Percentiles rank a stretch among this genome's conserved stretches.
These are phyloP conservation scores for Paragyromitra xinjiangensis DNA, from an alignment of 495 filamentous ascomycete species.

Conservation along the genomic window DNA sequence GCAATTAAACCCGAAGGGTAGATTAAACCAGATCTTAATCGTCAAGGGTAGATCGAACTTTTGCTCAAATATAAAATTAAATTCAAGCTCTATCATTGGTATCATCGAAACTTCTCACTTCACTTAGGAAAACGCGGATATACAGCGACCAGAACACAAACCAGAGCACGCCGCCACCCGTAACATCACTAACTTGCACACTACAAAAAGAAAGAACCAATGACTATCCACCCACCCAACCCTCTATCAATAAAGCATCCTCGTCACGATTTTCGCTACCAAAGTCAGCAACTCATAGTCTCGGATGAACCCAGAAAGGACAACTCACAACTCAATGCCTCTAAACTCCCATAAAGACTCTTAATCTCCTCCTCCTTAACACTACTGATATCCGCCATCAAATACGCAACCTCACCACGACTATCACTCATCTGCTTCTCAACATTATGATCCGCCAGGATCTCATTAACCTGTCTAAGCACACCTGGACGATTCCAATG, in stretches of 20 bases:
- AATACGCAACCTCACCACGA: slow-evolving; percentile 90
- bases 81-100: neutral
- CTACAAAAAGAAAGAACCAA: neutral
- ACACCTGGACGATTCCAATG: slow-evolving; percentile 96
- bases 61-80: neutral
- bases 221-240: neutral
- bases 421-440: slow-evolving; percentile 98
- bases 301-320: neutral
- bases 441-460: slow-evolving; percentile 92
- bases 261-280: slow-evolving; percentile 81
- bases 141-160: neutral
- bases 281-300: slow-evolving; percentile 8
- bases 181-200: neutral
- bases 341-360: slow-evolving; percentile 80
- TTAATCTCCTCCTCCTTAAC: slow-evolving; percentile 82
- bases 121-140: too few species aligned
- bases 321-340: slow-evolving; percentile 69
- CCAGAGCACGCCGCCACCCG: neutral
- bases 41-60: too few species aligned
- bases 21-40: too few species aligned
- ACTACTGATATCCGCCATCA: slow-evolving; percentile 95
- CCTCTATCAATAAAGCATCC: slow-evolving; percentile 61
- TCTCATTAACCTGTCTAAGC: slow-evolving; percentile 88
- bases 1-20: too few species aligned
- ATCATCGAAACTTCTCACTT: neutral